Evolutionary conservation across 1,284 basidiomycete species (phyloP), one percentile per base, ranked within the genome.

Genomic region (Puccinia coronata): DNA sequence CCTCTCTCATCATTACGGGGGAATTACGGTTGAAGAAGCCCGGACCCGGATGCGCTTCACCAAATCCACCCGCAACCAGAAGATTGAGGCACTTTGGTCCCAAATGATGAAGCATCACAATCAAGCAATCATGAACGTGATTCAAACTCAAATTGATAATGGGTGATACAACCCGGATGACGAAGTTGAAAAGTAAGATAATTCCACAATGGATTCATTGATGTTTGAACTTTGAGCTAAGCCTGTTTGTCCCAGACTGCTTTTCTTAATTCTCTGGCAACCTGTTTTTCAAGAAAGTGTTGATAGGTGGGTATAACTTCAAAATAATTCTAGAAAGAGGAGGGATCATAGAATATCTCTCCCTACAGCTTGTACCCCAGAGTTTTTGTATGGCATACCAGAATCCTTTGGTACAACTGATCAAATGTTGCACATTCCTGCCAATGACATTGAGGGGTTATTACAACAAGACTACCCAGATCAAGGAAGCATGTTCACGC

Each of bases 11-110:
- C 20, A 53, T 1, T 34, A 34, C 28, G 71, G 41, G 12, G 71
- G 71, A 18, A 34, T 61, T 18, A 61, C 6, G 34, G 16, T 61
- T 61, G 49, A 73, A 34, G 6, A 73, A 73, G 72, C 72, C 1
- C n/a, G 59, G 20, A 55, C 6, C 23, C 34, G 25, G 9, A 34
- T n/a, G n/a, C 49, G 12, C 34, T 74, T 74, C 36, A 74, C 72
- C 0, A 74, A 53, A 57, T 74, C 72, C n/a, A 49, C 49, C 23
- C 71, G 34, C 36, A 73, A 73, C 36, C 71, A 73, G 47, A 73
- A 55, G 55, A 73, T 74, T 74, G 72, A 74, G 51, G 31, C 51
- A n/a, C 51, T 74, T 28, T 74, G 49, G 72, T 53, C 51, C 4
- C 72, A 57, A 20, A 43, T 74, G 59, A 36, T 55, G 51, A 59